Base-by-base conservation (phyloP, 805 yeast species). In the Middelhovenomyces tepae region DNA sequence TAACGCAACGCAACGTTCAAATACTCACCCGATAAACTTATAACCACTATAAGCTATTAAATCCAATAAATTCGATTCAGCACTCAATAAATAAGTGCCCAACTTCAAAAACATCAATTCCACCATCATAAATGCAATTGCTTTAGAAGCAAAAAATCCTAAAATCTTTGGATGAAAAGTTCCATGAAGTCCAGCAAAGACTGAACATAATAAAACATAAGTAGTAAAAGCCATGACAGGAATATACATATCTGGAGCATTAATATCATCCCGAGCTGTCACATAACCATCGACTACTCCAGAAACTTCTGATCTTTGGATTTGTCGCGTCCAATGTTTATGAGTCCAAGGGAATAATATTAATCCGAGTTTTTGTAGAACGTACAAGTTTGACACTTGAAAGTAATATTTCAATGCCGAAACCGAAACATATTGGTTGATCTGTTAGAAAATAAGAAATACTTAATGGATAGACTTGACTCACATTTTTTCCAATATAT, bases 231-330 rank as follows among this genome's bases (percentile, higher is more conserved):
- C 83, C 96, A 93, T 91, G 40, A 83, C 59, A 13, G 99, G 99
- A 35, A 91, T 83, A 57, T 91, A 91, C 64, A 91, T 69, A 55
- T 91, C 99, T 2, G 98, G 98, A 0, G 97, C 93, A 51, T 93
- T 91, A 37, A 79, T 67, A 54, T 91, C 98, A 40, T 81, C 83
- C 28, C 71, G 59, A 10, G 99, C 95, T 7, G 83, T 75, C 2
- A 84, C 78, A 55, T 67, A 84, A 14, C 63, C 69, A 21, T 57
- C 60, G 14, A 59, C 47, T 14, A 51, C 53, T 5, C 60, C 58
- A 15, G 53, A 57, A 26, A 59, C 59, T 11, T 62, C 63, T 4
- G 60, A 44, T 14, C 66, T 50, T 32, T 43, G 50, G 17, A 54
- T 37, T 37, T 50, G 55, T 40, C 96, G 67, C 22, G 75, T 73